A percentile compares a stretch with the other conserved stretches of the same genome.
These are phyloP conservation scores for Rhododendron henanense DNA, from an alignment of 148 eudicot genomes.

Conservation along the genomic window DNA sequence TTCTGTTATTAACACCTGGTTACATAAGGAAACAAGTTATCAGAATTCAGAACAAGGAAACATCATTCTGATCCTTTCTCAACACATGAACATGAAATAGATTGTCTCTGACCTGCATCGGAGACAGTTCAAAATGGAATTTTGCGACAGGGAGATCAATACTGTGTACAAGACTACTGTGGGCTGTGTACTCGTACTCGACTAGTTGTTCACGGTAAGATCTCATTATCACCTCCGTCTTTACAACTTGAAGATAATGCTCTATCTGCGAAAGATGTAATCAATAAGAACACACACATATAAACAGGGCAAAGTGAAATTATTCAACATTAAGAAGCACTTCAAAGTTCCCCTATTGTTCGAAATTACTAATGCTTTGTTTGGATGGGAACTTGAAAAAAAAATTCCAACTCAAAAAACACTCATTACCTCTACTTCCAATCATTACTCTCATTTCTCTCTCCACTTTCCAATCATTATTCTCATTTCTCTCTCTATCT, in stretches of 20 bases:
- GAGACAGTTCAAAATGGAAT: conserved; percentile 81
- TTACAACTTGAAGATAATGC: conserved; percentile 93
- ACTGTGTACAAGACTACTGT: conserved; percentile 82
- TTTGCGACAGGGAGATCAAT: conserved; percentile 62
- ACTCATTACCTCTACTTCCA: no score
- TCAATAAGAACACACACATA: not conserved
- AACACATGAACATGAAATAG: not conserved
- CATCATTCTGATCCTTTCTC: not conserved
- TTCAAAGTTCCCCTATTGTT: not conserved
- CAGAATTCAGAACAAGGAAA: not conserved
- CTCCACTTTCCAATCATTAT: no score
- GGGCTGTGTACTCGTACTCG: conserved; percentile 94
- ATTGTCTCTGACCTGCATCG: conserved; percentile 71
- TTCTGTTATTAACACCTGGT: conserved; percentile 73
- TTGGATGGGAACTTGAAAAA: no score
- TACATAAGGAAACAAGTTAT: conserved; percentile 9
- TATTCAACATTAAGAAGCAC: not conserved
- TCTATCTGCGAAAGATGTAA: conserved; percentile 59
- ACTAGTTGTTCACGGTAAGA: conserved; percentile 36
- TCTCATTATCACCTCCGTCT: conserved; percentile 70
- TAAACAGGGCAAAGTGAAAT: not conserved
- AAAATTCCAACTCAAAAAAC: no score
- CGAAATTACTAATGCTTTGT: not conserved
- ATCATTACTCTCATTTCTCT: no score
- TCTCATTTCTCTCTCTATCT: no score